Evolutionary conservation across 352 stramenopile species (phyloP).

Genomic region (Lagenidium giganteum): DNA sequence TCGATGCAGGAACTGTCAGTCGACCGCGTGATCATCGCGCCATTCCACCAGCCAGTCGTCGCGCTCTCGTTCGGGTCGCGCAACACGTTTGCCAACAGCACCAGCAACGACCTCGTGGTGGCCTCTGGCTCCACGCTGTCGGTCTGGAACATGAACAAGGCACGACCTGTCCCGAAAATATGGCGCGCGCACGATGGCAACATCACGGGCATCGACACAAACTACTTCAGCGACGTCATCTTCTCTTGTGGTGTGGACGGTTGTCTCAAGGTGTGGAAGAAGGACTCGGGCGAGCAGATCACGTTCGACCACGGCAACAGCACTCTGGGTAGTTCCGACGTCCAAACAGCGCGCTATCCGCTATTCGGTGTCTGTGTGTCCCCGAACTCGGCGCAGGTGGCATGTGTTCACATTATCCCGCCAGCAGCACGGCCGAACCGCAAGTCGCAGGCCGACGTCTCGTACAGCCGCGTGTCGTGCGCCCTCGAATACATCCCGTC

Average conservation of each 20-base stretch:
- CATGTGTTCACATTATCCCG: slow-evolving; percentile 63
- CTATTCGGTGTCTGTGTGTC: slow-evolving; percentile 71
- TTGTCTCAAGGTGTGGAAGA: slow-evolving; percentile 58
- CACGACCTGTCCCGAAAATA: slow-evolving; percentile 22
- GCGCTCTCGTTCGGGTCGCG: slow-evolving; percentile 40
- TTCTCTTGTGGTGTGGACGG: slow-evolving; percentile 63
- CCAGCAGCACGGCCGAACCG: slow-evolving; percentile 74
- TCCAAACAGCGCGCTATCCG: slow-evolving; percentile 27
- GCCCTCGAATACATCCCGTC: slow-evolving; percentile 68
- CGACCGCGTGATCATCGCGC: slow-evolving; percentile 42
- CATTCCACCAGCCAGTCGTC: slow-evolving; percentile 62
- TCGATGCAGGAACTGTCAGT: slow-evolving; percentile 25
- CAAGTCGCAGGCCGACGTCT: slow-evolving; percentile 81
- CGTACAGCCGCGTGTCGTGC: slow-evolving; percentile 72
- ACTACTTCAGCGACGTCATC: slow-evolving; percentile 63
- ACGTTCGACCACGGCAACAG: slow-evolving; percentile 7
- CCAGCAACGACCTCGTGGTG: slow-evolving; percentile 45
- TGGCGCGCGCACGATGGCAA: slow-evolving; percentile 74
- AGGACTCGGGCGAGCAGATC: slow-evolving; percentile 24
- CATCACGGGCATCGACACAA: slow-evolving; percentile 47
- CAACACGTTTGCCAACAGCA: slow-evolving; percentile 48
- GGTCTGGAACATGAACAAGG: slow-evolving; percentile 64
- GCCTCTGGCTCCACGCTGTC: slow-evolving; percentile 63
- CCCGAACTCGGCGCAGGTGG: slow-evolving; percentile 62
- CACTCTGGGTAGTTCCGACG: not conserved